Conservation (phyloP, 441 rosid species). For the Aquilaria agallochum region DNA sequence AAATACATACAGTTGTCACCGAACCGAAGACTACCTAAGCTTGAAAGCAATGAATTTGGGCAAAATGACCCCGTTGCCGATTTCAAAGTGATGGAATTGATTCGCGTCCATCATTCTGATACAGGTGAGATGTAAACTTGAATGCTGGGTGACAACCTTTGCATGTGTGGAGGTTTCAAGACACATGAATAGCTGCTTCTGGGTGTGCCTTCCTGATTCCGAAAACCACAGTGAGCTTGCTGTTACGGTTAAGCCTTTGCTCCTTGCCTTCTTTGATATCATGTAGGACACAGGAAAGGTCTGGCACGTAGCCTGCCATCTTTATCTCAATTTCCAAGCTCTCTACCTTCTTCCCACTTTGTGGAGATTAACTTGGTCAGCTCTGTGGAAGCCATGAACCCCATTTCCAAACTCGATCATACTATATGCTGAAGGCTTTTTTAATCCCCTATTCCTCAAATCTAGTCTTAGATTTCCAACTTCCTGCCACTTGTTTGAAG, state of each 20-base stretch:
- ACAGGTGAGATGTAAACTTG: conserved; percentile 28
- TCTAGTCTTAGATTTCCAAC: conserved; percentile 40
- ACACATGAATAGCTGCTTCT: conserved; percentile 23
- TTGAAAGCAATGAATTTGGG: too few relatives aligned
- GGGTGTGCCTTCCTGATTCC: conserved; percentile 31
- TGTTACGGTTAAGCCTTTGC: conserved; percentile 31
- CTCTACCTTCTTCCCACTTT: conserved; percentile 30
- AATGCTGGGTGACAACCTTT: conserved; percentile 39
- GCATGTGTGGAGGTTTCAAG: conserved; percentile 46
- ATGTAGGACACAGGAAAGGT: conserved; percentile 42
- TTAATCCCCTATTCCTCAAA: conserved; percentile 42
- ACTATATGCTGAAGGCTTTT: conserved; percentile 50
- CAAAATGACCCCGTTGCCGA: conserved; percentile 12
- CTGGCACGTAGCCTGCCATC: conserved; percentile 37
- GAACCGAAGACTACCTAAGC: too few relatives aligned
- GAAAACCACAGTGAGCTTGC: conserved; percentile 51
- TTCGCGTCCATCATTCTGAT: conserved; percentile 33
- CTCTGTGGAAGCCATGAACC: conserved; percentile 45
- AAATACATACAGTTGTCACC: too few relatives aligned
- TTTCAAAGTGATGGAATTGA: conserved; percentile 45
- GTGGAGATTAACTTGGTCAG: conserved; percentile 34
- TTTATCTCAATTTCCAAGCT: conserved; percentile 31
- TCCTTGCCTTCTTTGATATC: conserved; percentile 55
- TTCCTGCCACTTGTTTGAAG: conserved; percentile 50
- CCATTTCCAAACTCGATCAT: conserved; percentile 29